phyloP scores from a whole-genome alignment of 2,329 filamentous ascomycete genomes.

The Penicillium sp. region DNA sequence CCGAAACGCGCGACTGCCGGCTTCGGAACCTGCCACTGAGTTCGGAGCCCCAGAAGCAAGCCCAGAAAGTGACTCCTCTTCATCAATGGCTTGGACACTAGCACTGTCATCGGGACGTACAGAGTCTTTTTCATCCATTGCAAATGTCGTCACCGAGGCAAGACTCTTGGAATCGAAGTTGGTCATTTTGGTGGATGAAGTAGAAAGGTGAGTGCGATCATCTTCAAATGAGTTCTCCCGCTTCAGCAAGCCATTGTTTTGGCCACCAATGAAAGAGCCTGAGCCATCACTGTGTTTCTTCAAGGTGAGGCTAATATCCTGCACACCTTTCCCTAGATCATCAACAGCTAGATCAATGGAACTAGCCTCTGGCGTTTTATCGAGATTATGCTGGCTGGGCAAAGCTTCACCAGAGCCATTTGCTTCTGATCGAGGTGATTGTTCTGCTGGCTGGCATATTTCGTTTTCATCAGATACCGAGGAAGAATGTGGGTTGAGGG shows the following conservation, averaged over 20 bases:
- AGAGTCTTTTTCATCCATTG: constrained; percentile 95
- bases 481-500: constrained; percentile 29
- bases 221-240: constrained; percentile 45
- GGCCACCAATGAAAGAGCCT: constrained; percentile 30
- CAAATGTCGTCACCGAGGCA: constrained; percentile 90
- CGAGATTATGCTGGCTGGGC: constrained; percentile 21
- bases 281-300: constrained; percentile 29
- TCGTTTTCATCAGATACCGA: constrained; percentile 29
- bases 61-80: constrained; percentile 81
- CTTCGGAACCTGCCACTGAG: constrained; percentile 80
- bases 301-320: constrained; percentile 33
- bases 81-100: constrained; percentile 85
- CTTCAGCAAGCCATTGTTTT: constrained; percentile 34
- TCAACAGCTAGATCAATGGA: constrained; percentile 29
- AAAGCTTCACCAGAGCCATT: constrained; percentile 21
- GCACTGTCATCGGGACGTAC: constrained; percentile 92
- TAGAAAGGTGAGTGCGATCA: constrained; percentile 54
- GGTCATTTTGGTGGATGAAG: constrained; percentile 73
- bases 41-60: constrained; percentile 72
- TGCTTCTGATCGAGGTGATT: constrained; percentile 19
- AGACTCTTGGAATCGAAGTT: constrained; percentile 94
- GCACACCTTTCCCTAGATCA: constrained; percentile 35
- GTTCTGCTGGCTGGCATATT: constrained; percentile 22
- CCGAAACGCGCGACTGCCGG: constrained; percentile 51
- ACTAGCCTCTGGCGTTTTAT: constrained; percentile 19